Evolutionary conservation across 2,329 filamentous ascomycete genomes (phyloP).

Genomic region (Dendrostoma leiphaemia): DNA sequence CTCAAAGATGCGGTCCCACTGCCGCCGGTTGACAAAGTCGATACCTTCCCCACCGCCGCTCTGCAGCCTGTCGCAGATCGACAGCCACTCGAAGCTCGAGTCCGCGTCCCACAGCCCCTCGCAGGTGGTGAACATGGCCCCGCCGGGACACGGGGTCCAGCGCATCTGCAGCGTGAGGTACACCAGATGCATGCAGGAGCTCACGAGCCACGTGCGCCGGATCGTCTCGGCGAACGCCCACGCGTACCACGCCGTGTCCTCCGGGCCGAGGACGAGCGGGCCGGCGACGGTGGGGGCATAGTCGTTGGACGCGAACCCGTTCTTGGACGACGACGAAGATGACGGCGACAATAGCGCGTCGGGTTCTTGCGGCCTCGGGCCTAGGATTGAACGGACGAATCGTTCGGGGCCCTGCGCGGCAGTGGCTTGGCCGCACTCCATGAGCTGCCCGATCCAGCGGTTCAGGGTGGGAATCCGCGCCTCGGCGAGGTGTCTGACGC

Average conservation of each 20-base stretch:
- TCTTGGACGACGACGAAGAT: neutral
- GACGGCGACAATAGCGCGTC: neutral
- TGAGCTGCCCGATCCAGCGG: constrained; percentile 8
- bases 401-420: constrained; percentile 1
- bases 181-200: constrained; percentile 12
- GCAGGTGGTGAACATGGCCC: constrained; percentile 24
- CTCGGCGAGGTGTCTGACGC: constrained; percentile 37
- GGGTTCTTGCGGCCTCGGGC: neutral
- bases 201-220: constrained; percentile 24
- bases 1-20: constrained; percentile 13
- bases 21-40: constrained; percentile 8
- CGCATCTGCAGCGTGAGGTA: constrained; percentile 20
- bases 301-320: neutral
- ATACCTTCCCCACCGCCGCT: constrained; percentile 1
- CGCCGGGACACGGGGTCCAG: constrained; percentile 20
- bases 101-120: constrained; percentile 22
- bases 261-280: neutral
- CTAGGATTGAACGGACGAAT: neutral
- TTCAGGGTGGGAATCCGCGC: constrained; percentile 13
- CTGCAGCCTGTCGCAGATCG: constrained; percentile 1
- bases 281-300: neutral
- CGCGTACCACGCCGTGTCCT: constrained; percentile 21
- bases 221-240: constrained; percentile 26
- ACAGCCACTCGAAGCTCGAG: constrained; percentile 24
- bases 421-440: neutral